Base-by-base conservation (phyloP, 306 rosid species). In the Cucumis melo region DNA sequence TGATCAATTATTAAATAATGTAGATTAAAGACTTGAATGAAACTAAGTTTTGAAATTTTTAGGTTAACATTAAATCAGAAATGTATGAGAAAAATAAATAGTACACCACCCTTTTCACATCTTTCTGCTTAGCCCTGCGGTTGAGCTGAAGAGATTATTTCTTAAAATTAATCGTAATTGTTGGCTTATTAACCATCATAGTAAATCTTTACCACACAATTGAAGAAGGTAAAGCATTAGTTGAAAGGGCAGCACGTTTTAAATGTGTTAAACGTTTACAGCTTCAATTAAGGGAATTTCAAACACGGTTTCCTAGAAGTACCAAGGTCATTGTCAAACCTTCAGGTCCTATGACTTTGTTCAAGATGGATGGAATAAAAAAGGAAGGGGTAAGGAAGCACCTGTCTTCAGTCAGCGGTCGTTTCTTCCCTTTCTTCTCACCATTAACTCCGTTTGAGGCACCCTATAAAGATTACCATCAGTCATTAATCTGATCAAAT, bases 381-480 rank as follows among this genome's bases (percentile, higher is more conserved):
- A 17, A 72, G 1, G 65, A 66, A 11, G 60, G 62, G 71, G 66
- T 71, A 50, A 64, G 41, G 67, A 74, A 46, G 36, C 74, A 90
- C 95, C 95, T 90, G 77, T 81, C 86, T 12, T 85, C 85, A 23
- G 75, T 67, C 75, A 67, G 70, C 1, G 84, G 78, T 10, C 89
- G 85, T 62, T 88, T 90, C 77, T 81, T 87, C 76, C 92, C 92
- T 73, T 88, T 87, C 48, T 84, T 82, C 87, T 82, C 86, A 5
- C 81, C 81, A 80, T 70, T 44, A 53, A 70, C 88, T 82, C 90
- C 91, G 81, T 85, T 85, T 48, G 85, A n/a, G n/a, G n/a, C n/a
- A n/a, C n/a, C n/a, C n/a, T n/a, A n/a, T n/a, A n/a, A n/a, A n/a
- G n/a, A n/a, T n/a, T n/a, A n/a, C n/a, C n/a, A n/a, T n/a, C n/a